Evolutionary conservation across 257 asterid genomes (phyloP).

Genomic region (Leptodermis oblonga): DNA sequence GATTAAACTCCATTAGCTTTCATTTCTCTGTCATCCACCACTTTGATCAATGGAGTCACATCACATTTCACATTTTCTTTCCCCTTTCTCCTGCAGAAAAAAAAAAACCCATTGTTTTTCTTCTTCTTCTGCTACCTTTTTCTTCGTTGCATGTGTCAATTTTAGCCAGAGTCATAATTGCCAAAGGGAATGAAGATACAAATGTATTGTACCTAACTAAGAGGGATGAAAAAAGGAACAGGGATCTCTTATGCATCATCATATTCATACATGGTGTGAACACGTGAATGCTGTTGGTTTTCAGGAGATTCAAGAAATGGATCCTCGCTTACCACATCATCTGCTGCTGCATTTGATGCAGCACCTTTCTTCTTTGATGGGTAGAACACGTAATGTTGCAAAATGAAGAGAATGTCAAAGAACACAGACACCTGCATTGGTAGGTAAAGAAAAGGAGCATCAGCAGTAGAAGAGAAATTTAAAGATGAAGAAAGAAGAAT

Average conservation of each 20-base stretch:
- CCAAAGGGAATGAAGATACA: neutral
- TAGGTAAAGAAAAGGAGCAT: slow-evolving; percentile 1
- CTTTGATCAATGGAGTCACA: neutral
- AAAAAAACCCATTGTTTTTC: neutral
- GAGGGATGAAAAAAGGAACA: neutral
- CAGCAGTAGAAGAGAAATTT: neutral
- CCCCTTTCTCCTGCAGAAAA: neutral
- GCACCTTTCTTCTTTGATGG: slow-evolving; percentile 26
- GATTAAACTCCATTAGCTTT: neutral
- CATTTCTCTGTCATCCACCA: neutral
- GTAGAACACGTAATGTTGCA: slow-evolving; percentile 80
- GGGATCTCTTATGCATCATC: slow-evolving; percentile 6
- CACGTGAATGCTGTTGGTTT: slow-evolving; percentile 16
- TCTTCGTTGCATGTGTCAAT: neutral
- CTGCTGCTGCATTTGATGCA: slow-evolving; percentile 28
- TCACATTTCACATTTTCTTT: neutral
- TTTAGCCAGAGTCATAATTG: neutral
- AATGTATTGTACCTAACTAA: neutral
- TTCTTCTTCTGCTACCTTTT: neutral
- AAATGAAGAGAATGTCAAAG: slow-evolving; percentile 76
- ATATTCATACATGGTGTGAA: slow-evolving; percentile 30
- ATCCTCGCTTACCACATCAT: slow-evolving; percentile 49
- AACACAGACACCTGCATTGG: slow-evolving; percentile 61
- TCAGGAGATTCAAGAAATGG: slow-evolving; percentile 46
- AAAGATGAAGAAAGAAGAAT: neutral